These are phyloP conservation scores for Boletus insuetus DNA, from an alignment of 768 basidiomycete genomes.

Conservation along the genomic window DNA sequence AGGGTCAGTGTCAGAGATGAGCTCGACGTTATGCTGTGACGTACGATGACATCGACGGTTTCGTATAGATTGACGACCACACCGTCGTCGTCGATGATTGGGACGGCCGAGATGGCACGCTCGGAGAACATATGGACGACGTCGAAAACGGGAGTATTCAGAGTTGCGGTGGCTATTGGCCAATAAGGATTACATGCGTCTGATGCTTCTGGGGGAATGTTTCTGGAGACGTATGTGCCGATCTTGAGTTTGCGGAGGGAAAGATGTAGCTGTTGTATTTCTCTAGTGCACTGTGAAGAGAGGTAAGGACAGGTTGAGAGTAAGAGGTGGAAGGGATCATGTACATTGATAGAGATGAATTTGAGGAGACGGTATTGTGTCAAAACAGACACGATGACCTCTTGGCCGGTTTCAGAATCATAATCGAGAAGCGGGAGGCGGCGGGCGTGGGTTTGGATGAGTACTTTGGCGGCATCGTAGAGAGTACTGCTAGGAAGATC, in stretches of 20 bases:
- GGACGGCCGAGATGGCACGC: conserved; percentile 92
- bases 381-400: conserved; percentile 92
- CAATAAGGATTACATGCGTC: conserved; percentile 71
- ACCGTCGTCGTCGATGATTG: conserved; percentile 90
- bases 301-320: conserved; percentile 8
- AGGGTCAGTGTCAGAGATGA: conserved; percentile 1
- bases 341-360: conserved; percentile 95
- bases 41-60: conserved; percentile 96
- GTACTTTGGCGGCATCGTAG: conserved; percentile 83
- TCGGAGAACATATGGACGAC: conserved; percentile 99
- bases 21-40: conserved; percentile 5
- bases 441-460: conserved; percentile 94
- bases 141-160: conserved; percentile 92
- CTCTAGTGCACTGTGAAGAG: conserved; percentile 68
- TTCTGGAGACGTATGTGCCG: conserved; percentile 81
- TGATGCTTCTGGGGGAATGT: conserved; percentile 42
- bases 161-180: conserved; percentile 89
- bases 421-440: conserved; percentile 91
- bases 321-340: conserved; percentile 21
- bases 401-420: conserved; percentile 91
- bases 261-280: conserved; percentile 77
- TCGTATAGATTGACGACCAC: conserved; percentile 96
- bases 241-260: conserved; percentile 86
- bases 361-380: conserved; percentile 98
- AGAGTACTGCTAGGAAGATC: conserved; percentile 88